Base-by-base conservation (phyloP, 345 rosid species). In the Rhizophora mangle region DNA sequence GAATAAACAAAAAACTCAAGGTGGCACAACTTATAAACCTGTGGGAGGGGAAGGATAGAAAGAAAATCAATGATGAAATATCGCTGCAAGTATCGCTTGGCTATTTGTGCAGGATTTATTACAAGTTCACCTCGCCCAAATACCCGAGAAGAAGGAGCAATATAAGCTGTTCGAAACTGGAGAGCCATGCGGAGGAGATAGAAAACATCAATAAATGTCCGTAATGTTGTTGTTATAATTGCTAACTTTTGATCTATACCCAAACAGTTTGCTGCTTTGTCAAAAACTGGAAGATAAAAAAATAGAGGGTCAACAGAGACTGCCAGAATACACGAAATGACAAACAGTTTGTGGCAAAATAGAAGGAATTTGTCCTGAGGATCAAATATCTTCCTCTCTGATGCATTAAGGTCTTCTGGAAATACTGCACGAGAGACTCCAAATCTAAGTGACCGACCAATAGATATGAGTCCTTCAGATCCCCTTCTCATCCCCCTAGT, bases 41-140 rank as follows among this genome's bases (percentile, higher is more conserved):
- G 99, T 62, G 99, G 99, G 65, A 95, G 79, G 51, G 99, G 99
- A 64, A 95, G 72, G 69, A 92, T 84, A 5, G 99, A 85, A 67
- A 95, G 96, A 70, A 95, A 87, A 77, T 95, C 99, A 69, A 92
- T 36, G 67, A 92, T 76, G 87, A 95, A 95, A 79, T 88, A 81
- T 67, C 85, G 78, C 60, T 61, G 84, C 84, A 95, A 71, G 84
- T 95, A 95, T 62, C 96, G 85, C 75, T 88, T 95, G 26, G 99
- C 99, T 67, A 95, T 92, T 85, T 86, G 85, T 60, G 87, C 81
- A 76, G 97, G 88, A 68, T 92, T 93, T 22, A 92, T 95, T 68
- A 95, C 99, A 77, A 92, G 96, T 83, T 95, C 99, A 16, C 99
- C 99, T 6, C 99, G 85, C 54, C 99, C 99, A 54, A 95, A 95